Evolutionary conservation across 208 protist genomes (phyloP), one percentile per base, ranked within the genome.

Genomic region (Endotrypanum monterogeii): DNA sequence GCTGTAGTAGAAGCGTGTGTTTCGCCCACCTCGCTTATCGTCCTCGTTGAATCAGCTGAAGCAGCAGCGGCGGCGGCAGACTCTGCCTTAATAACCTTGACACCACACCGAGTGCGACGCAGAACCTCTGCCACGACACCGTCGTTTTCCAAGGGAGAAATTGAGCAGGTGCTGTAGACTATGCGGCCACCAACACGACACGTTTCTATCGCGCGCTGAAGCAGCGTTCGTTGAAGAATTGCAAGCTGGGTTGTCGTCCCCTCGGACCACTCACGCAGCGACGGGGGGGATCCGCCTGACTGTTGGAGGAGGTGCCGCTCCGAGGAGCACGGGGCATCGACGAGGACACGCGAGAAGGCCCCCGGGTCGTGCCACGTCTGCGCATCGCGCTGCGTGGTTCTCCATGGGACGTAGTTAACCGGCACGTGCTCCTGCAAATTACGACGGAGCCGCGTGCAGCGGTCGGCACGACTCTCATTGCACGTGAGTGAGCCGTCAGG

Each of bases 111-210:
- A 18, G 89, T 92, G 12, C 84, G 67, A 35, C 74, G 80, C 78
- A 95, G 80, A 25, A 68, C 89, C 69, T 91, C 80, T 16, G 62
- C 79, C 28, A 98, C 87, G 50, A 97, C 89, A 25, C 79, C 85
- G 57, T 98, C 95, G 74, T 98, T 98, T 72, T 98, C 95, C 23
- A 90, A 32, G 0, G 91, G 88, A 7, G 84, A 95, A 58, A 98
- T 87, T 28, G 93, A 94, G 79, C 92, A 97, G 11, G 96, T 98
- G 76, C 87, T 96, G 87, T 98, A 98, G 32, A 98, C 94, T 20
- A 98, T 78, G 39, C 85, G 80, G 39, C 94, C 96, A 0, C 91
- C 91, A 8, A 86, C 79, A 32, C 69, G 61, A 57, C 89, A 89
- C 14, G 90, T 94, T 76, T 97, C 92, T 11, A 98, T 72, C 3